Percentiles rank a stretch among this genome's conserved stretches.
phyloP scores from a whole-genome alignment of 495 filamentous ascomycete species.

The Penicillium soppii region DNA sequence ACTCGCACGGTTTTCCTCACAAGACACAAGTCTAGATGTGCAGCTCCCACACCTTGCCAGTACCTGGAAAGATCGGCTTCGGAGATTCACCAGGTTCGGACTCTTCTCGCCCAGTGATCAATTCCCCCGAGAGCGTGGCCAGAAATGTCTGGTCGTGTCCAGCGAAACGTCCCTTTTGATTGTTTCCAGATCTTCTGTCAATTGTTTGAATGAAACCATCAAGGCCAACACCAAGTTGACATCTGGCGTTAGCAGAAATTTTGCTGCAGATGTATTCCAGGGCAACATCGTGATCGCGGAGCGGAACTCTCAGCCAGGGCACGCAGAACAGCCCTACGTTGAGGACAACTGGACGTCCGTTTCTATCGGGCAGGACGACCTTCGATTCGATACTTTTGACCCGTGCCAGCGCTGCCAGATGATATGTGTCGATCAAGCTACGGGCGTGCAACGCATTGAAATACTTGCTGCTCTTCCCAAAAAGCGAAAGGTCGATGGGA shows the following conservation, averaged over 20 bases:
- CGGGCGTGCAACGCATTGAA: conserved; percentile 73
- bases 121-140: no score
- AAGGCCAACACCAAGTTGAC: conserved; percentile 46
- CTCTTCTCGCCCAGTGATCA: conserved; percentile 46
- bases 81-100: conserved; percentile 48
- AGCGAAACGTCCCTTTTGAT: conserved; percentile 75
- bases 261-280: conserved; percentile 72
- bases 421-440: conserved; percentile 91
- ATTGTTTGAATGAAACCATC: conserved; percentile 71
- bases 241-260: conserved; percentile 36
- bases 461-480: conserved; percentile 87
- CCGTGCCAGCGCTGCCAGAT: conserved; percentile 89
- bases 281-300: conserved; percentile 79
- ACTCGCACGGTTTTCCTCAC: conserved; percentile 74
- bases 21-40: conserved; percentile 58
- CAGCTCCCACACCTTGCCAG: conserved; percentile 38
- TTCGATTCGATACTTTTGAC: conserved; percentile 68
- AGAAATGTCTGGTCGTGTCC: no score
- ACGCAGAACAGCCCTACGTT: conserved; percentile 53
- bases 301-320: conserved; percentile 34
- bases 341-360: conserved; percentile 50
- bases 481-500: conserved; percentile 76
- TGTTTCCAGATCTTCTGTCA: conserved; percentile 77
- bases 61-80: conserved; percentile 30
- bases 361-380: conserved; percentile 31